Base-by-base conservation (phyloP, 2,329 filamentous ascomycete species). In the Cercospora janseana region DNA sequence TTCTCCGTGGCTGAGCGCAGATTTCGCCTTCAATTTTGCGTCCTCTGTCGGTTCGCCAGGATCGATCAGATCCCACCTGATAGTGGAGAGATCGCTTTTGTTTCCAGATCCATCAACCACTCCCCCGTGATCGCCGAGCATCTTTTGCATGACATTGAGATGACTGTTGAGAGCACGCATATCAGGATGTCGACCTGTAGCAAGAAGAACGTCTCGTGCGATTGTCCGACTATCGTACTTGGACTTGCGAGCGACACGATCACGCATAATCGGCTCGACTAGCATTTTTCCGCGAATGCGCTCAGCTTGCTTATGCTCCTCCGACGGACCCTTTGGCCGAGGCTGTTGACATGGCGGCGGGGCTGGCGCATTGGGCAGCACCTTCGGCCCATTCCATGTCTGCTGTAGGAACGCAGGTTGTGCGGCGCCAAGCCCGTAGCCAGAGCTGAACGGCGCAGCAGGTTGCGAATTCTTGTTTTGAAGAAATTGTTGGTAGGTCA, bases 61-160 rank as follows among this genome's bases (percentile, higher is more conserved):
- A 61, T 85, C 82, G 16, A 85, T 74, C 3, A 82, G 55, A 60
- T 83, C 79, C 82, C 82, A 85, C 47, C 75, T 72, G 41, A 85
- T 75, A 0, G 79, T 83, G 24, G 70, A 73, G 9, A 85, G 66
- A 62, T 85, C 80, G 43, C 59, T 63, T 38, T 63, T 59, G 50
- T 65, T 63, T 13, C 63, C 64, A 41, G 58, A 52, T 7, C 65
- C 62, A 34, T 60, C 60, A 4, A 82, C 68, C 10, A 65, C 62
- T 12, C 60, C 61, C 20, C 64, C 61, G 44, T 66, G 64, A 47
- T 63, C 56, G 28, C 61, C 62, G 2, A 70, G 58, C 10, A 68
- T 80, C 62, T 26, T 70, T 60, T 48, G 76, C 71, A 52, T 65
- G 4, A 45, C 46, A 35, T 60, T 60, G 24, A 86, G 68, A 67